A percentile compares a stretch with the other conserved stretches of the same genome.
These are phyloP conservation scores for Pelargonium myrrhifolium DNA, from an alignment of 441 rosid species.

Conservation along the genomic window DNA sequence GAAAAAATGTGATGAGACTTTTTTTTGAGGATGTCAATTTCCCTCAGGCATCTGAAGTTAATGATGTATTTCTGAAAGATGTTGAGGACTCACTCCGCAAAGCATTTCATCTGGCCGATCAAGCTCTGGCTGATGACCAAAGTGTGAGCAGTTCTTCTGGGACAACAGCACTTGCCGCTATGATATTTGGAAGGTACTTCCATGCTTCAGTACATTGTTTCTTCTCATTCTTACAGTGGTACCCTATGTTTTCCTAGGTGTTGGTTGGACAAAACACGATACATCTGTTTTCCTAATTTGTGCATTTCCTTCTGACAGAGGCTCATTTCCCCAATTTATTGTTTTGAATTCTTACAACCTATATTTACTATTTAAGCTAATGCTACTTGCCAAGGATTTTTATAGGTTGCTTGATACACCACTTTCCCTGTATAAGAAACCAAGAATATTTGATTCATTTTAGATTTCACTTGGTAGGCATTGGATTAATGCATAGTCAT, in stretches of 20 bases:
- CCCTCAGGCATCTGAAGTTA: slow-evolving; percentile 44
- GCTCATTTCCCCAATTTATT: too few species aligned
- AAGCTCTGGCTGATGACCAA: slow-evolving; percentile 43
- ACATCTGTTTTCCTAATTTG: too few species aligned
- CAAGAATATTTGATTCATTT: too few species aligned
- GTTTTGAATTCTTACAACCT: too few species aligned
- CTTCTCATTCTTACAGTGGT: not conserved
- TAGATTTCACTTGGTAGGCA: not conserved
- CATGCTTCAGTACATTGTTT: not conserved
- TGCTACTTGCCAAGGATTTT: too few species aligned
- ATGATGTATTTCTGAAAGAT: slow-evolving; percentile 44
- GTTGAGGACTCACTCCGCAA: slow-evolving; percentile 34
- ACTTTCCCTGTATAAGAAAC: too few species aligned
- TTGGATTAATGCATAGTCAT: not conserved
- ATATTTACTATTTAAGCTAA: too few species aligned
- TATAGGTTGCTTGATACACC: too few species aligned
- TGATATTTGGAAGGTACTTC: slow-evolving; percentile 47
- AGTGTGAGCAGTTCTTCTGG: slow-evolving; percentile 48
- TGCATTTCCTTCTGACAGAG: too few species aligned
- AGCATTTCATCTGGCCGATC: slow-evolving; percentile 47
- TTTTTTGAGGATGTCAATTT: slow-evolving; percentile 50
- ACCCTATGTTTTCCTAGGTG: not conserved
- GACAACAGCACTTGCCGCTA: slow-evolving; percentile 47
- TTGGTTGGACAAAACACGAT: not conserved
- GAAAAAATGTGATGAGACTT: slow-evolving; percentile 37